Evolutionary conservation across 345 rosid species (phyloP).

Genomic region (Eucalyptus polybractea): DNA sequence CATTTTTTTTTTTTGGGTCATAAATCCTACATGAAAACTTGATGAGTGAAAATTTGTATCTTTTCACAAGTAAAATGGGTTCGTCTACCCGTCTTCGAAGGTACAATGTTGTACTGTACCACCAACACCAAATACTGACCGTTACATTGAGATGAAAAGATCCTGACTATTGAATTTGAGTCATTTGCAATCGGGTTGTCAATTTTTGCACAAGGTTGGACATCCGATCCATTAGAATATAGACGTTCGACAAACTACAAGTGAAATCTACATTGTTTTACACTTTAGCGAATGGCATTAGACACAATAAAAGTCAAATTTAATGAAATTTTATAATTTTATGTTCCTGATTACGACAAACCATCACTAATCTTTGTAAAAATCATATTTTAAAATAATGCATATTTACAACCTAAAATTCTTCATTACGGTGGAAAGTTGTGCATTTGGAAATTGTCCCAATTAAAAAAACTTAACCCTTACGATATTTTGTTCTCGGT

Average conservation of each 20-base stretch:
- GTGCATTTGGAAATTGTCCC: not conserved
- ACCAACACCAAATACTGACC: not conserved
- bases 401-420: not conserved
- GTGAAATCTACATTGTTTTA: not conserved
- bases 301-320: not conserved
- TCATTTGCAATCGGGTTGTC: not conserved
- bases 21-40: too few species aligned
- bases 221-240: not conserved
- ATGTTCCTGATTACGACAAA: not conserved
- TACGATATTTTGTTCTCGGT: rapidly evolving
- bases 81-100: not conserved
- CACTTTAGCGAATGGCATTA: not conserved
- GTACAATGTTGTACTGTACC: not conserved
- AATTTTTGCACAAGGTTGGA: not conserved
- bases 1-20: too few species aligned
- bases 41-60: not conserved
- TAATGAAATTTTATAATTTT: not conserved
- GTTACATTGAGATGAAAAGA: not conserved
- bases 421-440: not conserved
- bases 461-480: not conserved
- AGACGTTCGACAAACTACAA: not conserved
- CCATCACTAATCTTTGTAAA: not conserved
- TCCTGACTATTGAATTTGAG: not conserved
- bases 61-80: not conserved
- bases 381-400: not conserved